Evolutionary conservation across 2,329 filamentous ascomycete genomes (phyloP).

Genomic region (Talaromyces verruculosus): DNA sequence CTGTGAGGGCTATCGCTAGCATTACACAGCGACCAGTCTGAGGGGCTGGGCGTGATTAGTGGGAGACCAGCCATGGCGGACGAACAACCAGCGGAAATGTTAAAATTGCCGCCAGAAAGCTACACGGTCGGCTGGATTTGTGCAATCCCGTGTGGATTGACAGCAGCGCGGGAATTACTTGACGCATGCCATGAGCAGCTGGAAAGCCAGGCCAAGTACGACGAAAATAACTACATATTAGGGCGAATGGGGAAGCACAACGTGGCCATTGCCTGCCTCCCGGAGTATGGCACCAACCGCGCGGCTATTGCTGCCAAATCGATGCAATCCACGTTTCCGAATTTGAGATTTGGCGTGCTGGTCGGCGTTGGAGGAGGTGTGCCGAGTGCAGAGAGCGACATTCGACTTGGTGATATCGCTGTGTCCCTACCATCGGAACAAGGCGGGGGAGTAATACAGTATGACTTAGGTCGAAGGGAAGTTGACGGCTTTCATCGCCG

Average conservation of each 20-base stretch:
- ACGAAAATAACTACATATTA: slow-evolving; percentile 10
- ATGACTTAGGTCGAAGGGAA: slow-evolving; percentile 27
- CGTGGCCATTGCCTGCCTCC: slow-evolving; percentile 25
- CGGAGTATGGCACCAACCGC: background rate
- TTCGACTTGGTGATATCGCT: slow-evolving; percentile 34
- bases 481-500: slow-evolving; percentile 21
- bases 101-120: background rate
- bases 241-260: slow-evolving; percentile 21
- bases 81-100: background rate
- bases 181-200: slow-evolving; percentile 11
- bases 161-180: slow-evolving; percentile 1
- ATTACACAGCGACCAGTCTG: no score
- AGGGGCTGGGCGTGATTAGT: no score
- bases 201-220: background rate
- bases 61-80: background rate
- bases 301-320: background rate
- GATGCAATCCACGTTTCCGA: slow-evolving; percentile 7
- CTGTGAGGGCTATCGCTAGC: no score
- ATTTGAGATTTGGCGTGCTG: slow-evolving; percentile 25
- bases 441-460: slow-evolving; percentile 25
- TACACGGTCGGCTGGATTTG: slow-evolving; percentile 15
- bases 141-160: slow-evolving; percentile 2
- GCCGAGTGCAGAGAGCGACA: slow-evolving; percentile 28
- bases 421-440: slow-evolving; percentile 26
- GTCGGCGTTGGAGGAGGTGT: slow-evolving; percentile 29